Conservation (phyloP, 2,329 filamentous ascomycete genomes). For the Fusarium sp. region DNA sequence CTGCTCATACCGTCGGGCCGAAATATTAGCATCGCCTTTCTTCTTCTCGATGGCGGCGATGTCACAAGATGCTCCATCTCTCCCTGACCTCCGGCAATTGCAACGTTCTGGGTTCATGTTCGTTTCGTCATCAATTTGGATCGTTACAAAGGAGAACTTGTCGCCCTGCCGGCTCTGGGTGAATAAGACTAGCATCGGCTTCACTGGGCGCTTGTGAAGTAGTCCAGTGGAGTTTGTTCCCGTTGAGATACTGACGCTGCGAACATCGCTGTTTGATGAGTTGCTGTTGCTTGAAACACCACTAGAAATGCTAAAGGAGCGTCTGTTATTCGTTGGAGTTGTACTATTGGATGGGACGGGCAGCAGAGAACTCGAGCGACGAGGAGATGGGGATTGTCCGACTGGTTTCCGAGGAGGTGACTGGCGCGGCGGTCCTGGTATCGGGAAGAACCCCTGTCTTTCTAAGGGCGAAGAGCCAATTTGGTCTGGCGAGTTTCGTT, state of each 20-base stretch:
- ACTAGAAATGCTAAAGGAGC: conserved; percentile 47
- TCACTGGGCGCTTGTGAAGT: conserved; percentile 52
- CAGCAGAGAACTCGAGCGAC: conserved; percentile 30
- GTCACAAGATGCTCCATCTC: conserved; percentile 45
- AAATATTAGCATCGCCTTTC: conserved; percentile 47
- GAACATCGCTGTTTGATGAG: conserved; percentile 46
- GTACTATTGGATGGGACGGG: conserved; percentile 19
- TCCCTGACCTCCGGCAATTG: conserved; percentile 52
- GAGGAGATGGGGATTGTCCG: conserved; percentile 38
- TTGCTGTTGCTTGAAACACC: conserved; percentile 45
- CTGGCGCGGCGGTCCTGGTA: conserved; percentile 26
- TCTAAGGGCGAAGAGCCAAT: conserved; percentile 36
- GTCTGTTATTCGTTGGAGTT: conserved; percentile 25
- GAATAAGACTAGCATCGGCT: conserved; percentile 56
- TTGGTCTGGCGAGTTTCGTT: conserved; percentile 34
- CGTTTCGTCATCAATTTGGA: conserved; percentile 54
- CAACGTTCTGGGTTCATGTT: conserved; percentile 55
- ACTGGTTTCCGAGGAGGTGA: conserved; percentile 37
- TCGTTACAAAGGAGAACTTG: conserved; percentile 49
- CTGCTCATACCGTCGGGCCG: conserved; percentile 50
- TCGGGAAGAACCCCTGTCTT: conserved; percentile 20
- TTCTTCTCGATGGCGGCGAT: conserved; percentile 50
- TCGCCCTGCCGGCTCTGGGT: conserved; percentile 46
- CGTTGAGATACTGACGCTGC: conserved; percentile 47
- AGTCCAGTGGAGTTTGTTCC: conserved; percentile 50